Evolutionary conservation across 371 early-diverging fungal species (phyloP), one percentile per base, ranked within the genome.

Genomic region (Haplosporangium sp.): DNA sequence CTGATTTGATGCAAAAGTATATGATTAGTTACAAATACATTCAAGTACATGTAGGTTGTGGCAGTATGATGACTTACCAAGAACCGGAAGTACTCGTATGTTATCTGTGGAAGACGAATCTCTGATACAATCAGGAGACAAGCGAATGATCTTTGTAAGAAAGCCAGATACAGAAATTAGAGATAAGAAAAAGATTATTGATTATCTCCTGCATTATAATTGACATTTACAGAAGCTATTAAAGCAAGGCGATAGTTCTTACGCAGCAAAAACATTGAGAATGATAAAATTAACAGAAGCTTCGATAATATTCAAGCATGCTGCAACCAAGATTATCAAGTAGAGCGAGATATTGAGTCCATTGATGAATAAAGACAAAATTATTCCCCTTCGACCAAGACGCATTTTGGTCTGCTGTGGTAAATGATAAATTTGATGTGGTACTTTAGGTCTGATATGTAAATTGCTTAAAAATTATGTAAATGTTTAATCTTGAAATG

Each of bases 281-380:
- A 81, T 72, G 50, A 81, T 81, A 57, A 79, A 74, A 59, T 79
- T 79, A 55, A 79, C 75, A 39, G 82, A 75, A 0, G 72, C 82
- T n/a, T 81, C 76, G 11, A 59, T 61, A 50, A 81, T 72, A 64
- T 81, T 81, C 52, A 81, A 59, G 37, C 82, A 81, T 20, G 82
- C 72, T n/a, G 76, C 75, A 19, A 69, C 58, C 10, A 81, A 60
- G 38, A 81, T 67, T 63, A 75, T 75, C 19, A 81, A 34, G 50
- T 81, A 81, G 11, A 81, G 69, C 1, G 40, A 61, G 15, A 81
- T 69, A 27, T 81, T 81, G 63, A 81, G 76, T 50, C 66, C 71
- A 50, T 81, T 75, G 71, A 75, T 72, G 63, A 75, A 72, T 13
- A 75, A 69, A 37, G 76, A 81, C 47, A 81, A 60, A 60, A 75